These are phyloP conservation scores for Trichoderma cornu-damae DNA, from an alignment of 2,329 filamentous ascomycete species.

Conservation along the genomic window DNA sequence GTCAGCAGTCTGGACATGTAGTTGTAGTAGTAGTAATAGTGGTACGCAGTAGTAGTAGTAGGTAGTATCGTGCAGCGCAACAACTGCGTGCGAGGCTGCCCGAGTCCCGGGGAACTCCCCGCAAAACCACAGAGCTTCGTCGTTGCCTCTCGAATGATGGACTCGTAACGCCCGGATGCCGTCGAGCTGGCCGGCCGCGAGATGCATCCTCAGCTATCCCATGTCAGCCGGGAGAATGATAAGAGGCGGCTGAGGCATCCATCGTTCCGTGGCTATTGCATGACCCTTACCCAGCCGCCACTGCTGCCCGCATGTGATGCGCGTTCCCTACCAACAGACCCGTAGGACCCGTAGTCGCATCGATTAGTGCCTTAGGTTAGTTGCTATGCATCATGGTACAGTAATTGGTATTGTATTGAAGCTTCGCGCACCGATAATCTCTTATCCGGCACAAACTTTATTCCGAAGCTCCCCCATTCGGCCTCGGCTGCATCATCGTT, in stretches of 20 bases:
- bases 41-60: not conserved
- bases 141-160: not conserved
- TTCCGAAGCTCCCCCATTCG: constrained; percentile 11
- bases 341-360: too few relatives aligned
- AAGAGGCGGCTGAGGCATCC: too few relatives aligned
- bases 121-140: not conserved
- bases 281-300: too few relatives aligned
- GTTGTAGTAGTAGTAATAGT: not conserved
- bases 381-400: too few relatives aligned
- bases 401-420: not conserved
- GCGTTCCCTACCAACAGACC: not conserved
- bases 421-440: not conserved
- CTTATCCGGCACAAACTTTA: constrained; percentile 14
- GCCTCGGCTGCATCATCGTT: constrained; percentile 7
- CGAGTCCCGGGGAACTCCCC: too few relatives aligned
- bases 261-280: too few relatives aligned
- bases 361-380: too few relatives aligned
- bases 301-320: too few relatives aligned
- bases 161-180: not conserved
- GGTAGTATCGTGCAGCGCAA: too few relatives aligned
- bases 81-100: too few relatives aligned
- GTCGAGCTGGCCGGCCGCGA: not conserved
- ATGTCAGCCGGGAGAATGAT: not conserved
- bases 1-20: not conserved
- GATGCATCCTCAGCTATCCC: not conserved